Base-by-base conservation (phyloP, 2,329 filamentous ascomycete species). In the Botrytis elliptica region DNA sequence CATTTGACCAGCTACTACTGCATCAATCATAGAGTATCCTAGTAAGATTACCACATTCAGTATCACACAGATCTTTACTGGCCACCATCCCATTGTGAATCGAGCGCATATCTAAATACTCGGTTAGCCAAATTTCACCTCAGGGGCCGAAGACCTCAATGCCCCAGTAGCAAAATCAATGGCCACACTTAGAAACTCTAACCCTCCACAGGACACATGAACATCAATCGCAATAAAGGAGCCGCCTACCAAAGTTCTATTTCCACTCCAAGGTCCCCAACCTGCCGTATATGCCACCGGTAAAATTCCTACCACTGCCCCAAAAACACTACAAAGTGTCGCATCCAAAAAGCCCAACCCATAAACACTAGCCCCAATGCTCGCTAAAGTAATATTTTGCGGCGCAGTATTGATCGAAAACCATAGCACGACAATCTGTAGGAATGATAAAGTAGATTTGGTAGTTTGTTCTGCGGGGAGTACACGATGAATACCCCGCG, bases 1-100 rank as follows among this genome's bases (percentile, higher is more conserved):
- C 40, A 92, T 91, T 79, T 92, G 90, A 0, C 91, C 91, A 2
- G 88, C 88, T 25, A 93, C 85, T 9, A 92, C 89, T 49, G 87
- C 89, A 79, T 90, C 88, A 29, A 92, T 88, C 79, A 91, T 82
- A 29, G 85, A 84, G 77, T 91, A 91, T 14, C 89, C 89, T 4
- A 91, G 83, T 78, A 91, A 84, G 36, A 90, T 86, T 63, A 91
- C 85, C 65, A 91, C 83, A 77, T 91, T 91, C 73, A 92, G 82
- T 36, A 91, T 78, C 22, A 90, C 88, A 49, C 90, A 85, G 12
- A 92, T 81, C 80, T 91, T 91, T 70, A 87, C 87, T 0, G 89
- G 89, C 84, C 87, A 91, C 87, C 88, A 91, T 10, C 89, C 89
- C 86, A 91, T 90, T 29, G 86, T 83, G 78, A 89, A 91, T 20